Evolutionary conservation across 257 asterid species (phyloP).

Genomic region (Ballota nigra): DNA sequence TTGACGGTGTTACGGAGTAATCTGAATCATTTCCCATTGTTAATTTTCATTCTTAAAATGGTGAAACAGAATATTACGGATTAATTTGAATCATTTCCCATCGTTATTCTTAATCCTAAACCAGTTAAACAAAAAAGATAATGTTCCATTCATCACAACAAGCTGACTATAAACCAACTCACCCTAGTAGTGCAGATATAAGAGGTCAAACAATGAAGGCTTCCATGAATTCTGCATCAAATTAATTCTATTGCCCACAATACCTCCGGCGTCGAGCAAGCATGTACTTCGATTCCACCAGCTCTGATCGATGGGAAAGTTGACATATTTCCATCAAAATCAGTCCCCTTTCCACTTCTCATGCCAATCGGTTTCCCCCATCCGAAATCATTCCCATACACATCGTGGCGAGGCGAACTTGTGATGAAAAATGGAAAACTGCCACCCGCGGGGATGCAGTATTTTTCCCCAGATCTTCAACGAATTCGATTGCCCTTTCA

Average conservation of each 20-base stretch:
- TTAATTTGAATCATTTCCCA: too few species aligned
- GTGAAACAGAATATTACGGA: too few species aligned
- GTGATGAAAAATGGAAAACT: constrained; percentile 19
- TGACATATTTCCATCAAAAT: constrained; percentile 39
- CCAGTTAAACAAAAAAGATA: too few species aligned
- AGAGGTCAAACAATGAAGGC: too few species aligned
- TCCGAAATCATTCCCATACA: constrained; percentile 52
- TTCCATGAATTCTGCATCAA: constrained; percentile 41
- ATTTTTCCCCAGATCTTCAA: constrained; percentile 28
- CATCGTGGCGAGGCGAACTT: constrained; percentile 50
- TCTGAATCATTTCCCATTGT: too few species aligned
- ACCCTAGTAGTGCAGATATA: too few species aligned
- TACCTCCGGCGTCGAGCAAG: constrained; percentile 29
- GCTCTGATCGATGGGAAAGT: constrained; percentile 29
- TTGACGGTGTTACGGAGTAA: too few species aligned
- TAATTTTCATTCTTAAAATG: too few species aligned
- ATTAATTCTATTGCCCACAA: constrained; percentile 34
- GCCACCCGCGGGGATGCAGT: constrained; percentile 1
- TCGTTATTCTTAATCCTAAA: too few species aligned
- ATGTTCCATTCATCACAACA: too few species aligned
- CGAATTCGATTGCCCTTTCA: background rate
- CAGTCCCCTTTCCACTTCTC: constrained; percentile 36
- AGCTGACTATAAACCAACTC: too few species aligned
- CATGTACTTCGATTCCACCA: constrained; percentile 49
- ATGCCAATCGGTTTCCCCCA: constrained; percentile 51